These are phyloP conservation scores for Epichloe bromicola DNA, from an alignment of 2,329 filamentous ascomycete species.

Conservation along the genomic window DNA sequence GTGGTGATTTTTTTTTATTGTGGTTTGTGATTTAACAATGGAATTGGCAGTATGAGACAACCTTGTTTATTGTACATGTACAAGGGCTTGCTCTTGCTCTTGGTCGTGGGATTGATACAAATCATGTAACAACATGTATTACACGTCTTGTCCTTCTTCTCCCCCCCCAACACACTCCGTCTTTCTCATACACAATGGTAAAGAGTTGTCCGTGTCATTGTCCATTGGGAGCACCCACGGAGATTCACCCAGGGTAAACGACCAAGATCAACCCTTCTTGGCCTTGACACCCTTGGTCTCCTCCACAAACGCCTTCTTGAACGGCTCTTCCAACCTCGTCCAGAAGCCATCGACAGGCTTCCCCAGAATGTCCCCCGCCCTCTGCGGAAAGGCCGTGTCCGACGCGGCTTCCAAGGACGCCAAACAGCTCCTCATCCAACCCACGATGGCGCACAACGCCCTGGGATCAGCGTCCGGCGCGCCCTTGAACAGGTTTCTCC, in stretches of 20 bases:
- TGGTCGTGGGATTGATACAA: too few relatives aligned
- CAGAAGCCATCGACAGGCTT: slow-evolving; percentile 30
- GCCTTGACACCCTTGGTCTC: not conserved
- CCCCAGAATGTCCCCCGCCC: slow-evolving; percentile 20
- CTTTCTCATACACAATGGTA: not conserved
- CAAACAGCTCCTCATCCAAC: slow-evolving; percentile 40
- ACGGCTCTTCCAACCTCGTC: slow-evolving; percentile 27
- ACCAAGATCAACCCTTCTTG: too few relatives aligned
- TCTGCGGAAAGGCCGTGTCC: slow-evolving; percentile 27
- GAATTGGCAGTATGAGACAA: not conserved
- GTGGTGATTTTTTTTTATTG: not conserved
- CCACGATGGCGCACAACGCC: slow-evolving; percentile 39
- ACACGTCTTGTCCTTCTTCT: too few relatives aligned
- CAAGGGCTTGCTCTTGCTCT: not conserved
- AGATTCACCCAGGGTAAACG: too few relatives aligned
- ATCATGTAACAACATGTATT: not conserved
- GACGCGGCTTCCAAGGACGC: slow-evolving; percentile 35
- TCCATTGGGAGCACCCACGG: too few relatives aligned
- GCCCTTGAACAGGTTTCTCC: slow-evolving; percentile 86
- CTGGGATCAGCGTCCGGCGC: slow-evolving; percentile 37
- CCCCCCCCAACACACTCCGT: not conserved
- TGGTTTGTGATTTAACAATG: not conserved
- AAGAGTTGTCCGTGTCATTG: too few relatives aligned
- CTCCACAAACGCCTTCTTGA: slow-evolving; percentile 10
- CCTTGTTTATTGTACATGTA: not conserved